Percentiles rank a stretch among this genome's conserved stretches.
Conservation (phyloP, 768 basidiomycete genomes). For the Galerina sulciceps region DNA sequence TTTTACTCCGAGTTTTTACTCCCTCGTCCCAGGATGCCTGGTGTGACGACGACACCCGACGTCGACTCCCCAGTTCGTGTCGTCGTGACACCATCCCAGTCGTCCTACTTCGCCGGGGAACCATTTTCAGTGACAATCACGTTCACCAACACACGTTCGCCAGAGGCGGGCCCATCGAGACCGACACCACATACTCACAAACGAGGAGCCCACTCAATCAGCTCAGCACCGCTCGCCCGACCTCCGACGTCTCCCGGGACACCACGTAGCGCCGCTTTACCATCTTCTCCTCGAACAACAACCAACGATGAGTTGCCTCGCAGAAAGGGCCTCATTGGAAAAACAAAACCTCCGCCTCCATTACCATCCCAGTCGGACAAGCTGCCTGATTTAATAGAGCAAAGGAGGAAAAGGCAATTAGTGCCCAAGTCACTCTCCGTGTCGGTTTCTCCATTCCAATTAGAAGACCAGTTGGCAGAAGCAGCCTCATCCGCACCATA, state of each 20-base stretch:
- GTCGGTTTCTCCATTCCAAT: slow-evolving; percentile 55
- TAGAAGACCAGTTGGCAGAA: slow-evolving; percentile 39
- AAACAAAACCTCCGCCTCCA: slow-evolving; percentile 21
- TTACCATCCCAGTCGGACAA: slow-evolving; percentile 34
- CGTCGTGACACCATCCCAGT: slow-evolving; percentile 77
- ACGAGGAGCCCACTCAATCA: slow-evolving; percentile 80
- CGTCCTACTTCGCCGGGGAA: slow-evolving; percentile 94
- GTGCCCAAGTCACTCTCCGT: slow-evolving; percentile 69
- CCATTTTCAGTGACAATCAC: slow-evolving; percentile 82
- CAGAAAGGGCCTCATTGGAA: slow-evolving; percentile 64
- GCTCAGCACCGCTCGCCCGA: slow-evolving; percentile 78
- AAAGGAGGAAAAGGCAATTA: slow-evolving; percentile 54
- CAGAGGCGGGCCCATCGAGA: slow-evolving; percentile 41
- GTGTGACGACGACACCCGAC: slow-evolving; percentile 23
- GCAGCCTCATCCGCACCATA: slow-evolving; percentile 34
- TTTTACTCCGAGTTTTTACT: background rate
- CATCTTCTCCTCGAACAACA: slow-evolving; percentile 23
- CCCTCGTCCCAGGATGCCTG: slow-evolving; percentile 13
- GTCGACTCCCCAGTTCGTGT: slow-evolving; percentile 64
- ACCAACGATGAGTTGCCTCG: slow-evolving; percentile 34
- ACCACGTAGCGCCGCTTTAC: slow-evolving; percentile 36
- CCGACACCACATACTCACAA: slow-evolving; percentile 51
- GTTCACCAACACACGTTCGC: slow-evolving; percentile 80
- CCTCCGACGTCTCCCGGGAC: slow-evolving; percentile 85
- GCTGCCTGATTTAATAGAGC: slow-evolving; percentile 54